Evolutionary conservation across 345 rosid species (phyloP), one percentile per base, ranked within the genome.

Genomic region (Camelina laxa): DNA sequence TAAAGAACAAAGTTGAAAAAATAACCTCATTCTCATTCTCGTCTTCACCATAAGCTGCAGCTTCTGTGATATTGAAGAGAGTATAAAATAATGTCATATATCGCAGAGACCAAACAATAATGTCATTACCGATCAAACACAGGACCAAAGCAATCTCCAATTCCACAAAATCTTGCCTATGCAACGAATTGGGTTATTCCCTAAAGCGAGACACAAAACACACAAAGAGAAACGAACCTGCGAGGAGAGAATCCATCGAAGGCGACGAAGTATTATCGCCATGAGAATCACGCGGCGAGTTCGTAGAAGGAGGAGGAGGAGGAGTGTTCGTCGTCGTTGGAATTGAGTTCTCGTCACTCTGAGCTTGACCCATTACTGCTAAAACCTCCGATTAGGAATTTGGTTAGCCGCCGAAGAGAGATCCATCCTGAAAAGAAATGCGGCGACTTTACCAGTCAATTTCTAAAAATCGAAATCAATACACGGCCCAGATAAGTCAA

Each of bases 11-110:
- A 13, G 13, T 24, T 6, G 9, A 64, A 70, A 30, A 4, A 42
- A 53, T 49, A 70, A 90, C 94, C 94, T 81, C 87, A 65, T 82
- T 80, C 81, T 83, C 86, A 49, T 81, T 84, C 68, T 70, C 86
- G 41, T 78, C 85, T 1, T 73, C 63, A 36, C 88, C 96, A 79
- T 80, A 90, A 16, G 92, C 94, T 27, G 79, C 86, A 80, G 96
- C 96, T 78, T 92, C 98, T 92, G 92, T 58, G 66, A 63, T 79
- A 65, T 53, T 39, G 61, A 67, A 60, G 45, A 35, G 50, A 14
- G 60, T 33, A 24, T 24, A 44, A 12, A 67, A 33, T 7, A 16
- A 35, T 33, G 66, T 79, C 75, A 83, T 60, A 59, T 15, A 65
- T 35, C 16, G 11, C 51, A 73, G 27, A 48, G 50, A 72, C 13